A percentile compares a stretch with the other conserved stretches of the same genome.
Conservation (phyloP, 805 yeast genomes). For the Metschnikowia dekortorum region DNA sequence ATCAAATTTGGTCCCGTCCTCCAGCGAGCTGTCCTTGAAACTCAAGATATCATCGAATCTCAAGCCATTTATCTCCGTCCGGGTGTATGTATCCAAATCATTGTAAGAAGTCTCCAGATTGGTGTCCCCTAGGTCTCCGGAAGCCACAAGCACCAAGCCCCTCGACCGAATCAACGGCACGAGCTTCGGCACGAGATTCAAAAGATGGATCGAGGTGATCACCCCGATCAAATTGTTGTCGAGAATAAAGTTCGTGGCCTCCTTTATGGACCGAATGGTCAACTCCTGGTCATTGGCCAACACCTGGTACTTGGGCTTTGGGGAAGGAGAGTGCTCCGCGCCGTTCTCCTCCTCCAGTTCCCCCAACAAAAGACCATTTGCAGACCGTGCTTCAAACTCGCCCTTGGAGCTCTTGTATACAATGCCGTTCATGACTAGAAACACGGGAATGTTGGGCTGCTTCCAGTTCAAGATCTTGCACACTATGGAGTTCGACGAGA, state of each 20-base stretch:
- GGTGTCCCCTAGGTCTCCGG: constrained; percentile 36
- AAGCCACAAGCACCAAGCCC: constrained; percentile 81
- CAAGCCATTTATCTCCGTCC: constrained; percentile 60
- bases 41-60: constrained; percentile 59
- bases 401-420: constrained; percentile 25
- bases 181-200: constrained; percentile 70
- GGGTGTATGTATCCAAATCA: constrained; percentile 34
- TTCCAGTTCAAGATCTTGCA: constrained; percentile 96
- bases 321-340: constrained; percentile 1
- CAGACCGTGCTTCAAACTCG: constrained; percentile 36
- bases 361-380: constrained; percentile 37
- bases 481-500: constrained; percentile 83
- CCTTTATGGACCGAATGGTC: constrained; percentile 65
- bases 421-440: constrained; percentile 74
- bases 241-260: constrained; percentile 76
- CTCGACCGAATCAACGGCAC: constrained; percentile 70
- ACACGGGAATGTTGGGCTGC: constrained; percentile 95
- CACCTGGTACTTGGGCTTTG: constrained; percentile 15
- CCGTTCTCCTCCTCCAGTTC: constrained; percentile 10
- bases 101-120: constrained; percentile 16
- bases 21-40: constrained; percentile 47
- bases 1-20: neutral
- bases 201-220: constrained; percentile 65
- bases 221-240: constrained; percentile 83
- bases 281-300: constrained; percentile 34